Base-by-base conservation (phyloP, 495 filamentous ascomycete genomes). In the Xylaria palmicola region DNA sequence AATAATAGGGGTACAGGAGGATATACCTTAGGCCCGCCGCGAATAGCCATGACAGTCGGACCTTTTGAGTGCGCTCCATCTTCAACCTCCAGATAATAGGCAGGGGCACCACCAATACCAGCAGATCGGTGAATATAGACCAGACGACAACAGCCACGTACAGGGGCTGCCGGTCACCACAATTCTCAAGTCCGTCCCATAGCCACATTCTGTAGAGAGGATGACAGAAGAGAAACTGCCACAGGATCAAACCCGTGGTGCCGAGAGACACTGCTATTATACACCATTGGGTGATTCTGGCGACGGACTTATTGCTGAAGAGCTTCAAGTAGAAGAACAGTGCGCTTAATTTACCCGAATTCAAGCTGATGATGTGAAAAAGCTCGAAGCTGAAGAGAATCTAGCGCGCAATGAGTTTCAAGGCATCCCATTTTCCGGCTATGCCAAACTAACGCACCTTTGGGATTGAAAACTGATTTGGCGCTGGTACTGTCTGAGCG, bases 171-270 rank as follows among this genome's bases (percentile, higher is more conserved):
- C 59, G 59, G 48, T 62, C 47, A 48, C 59, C 59, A 55, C 59
- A 62, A 29, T 26, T 62, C 8, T 62, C 59, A 37, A 62, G 59
- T 22, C 59, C 59, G 19, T 49, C 40, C 59, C 59, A 56, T 48
- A 47, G 29, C 49, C 49, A 62, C 59, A 62, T 62, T 30, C 49
- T 62, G n/a, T 27, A 48, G 13, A 62, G 34, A 8, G 59, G 59
- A 7, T 49, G 59, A n/a, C 59, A 62, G 43, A 62, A 62, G 15
- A 62, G 41, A 20, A 62, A 56, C n/a, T 62, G 50, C 59, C 59
- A 62, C 30, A 62, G 13, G n/a, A 62, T 17, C 30, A 62, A 41
- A 12, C 40, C 59, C n/a, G 30, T 9, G 2, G 50, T 55, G 0
- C 59, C 49, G 10, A 56, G 34, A 9, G 40, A 54, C 29, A 62